Evolutionary conservation across 2,329 filamentous ascomycete genomes (phyloP), one percentile per base, ranked within the genome.

Genomic region (Arthrobotrys conoides): DNA sequence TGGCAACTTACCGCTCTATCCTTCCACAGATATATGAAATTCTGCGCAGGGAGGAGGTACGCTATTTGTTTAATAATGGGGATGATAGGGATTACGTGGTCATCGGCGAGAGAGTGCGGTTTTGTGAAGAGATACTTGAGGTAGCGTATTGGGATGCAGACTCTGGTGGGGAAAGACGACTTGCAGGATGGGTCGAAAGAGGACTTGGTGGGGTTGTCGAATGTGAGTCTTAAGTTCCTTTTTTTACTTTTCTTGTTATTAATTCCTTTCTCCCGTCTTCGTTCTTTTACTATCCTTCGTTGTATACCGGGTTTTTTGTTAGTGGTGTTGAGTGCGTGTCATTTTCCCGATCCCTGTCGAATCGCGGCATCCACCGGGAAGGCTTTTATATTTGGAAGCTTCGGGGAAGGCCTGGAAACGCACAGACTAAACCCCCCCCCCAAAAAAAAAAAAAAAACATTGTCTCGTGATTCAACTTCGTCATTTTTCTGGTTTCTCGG

Each of bases 81-180:
- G 36, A 51, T 20, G 73, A 71, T 48, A 36, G 38, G 8, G 57
- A 61, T 27, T 61, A 61, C 20, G 49, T 48, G 36, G 53, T 30
- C 20, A 51, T 68, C 12, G 48, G 33, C 1, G 68, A 78, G 27
- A 10, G 64, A 41, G 53, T 78, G 4, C 61, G 46, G 9, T 72
- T 72, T 24, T 78, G 75, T 36, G 63, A 78, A 22, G 68, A 68
- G 22, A 57, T 78, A n/a, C 48, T 78, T 16, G 75, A 78, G 10
- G 30, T 78, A 4, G 75, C 75, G 2, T 78, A 78, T 51, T 78
- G 75, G 75, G 68, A 78, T 65, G 75, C 55, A 12, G 75, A 78
- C 51, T 51, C 68, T 20, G 75, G 75, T 8, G 73, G 73, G n/a
- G 55, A 71, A 33, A 49, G 44, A 18, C n/a, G 75, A 36, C 44